Evolutionary conservation across 768 basidiomycete genomes (phyloP).

Genomic region (Lentinus brumalis): DNA sequence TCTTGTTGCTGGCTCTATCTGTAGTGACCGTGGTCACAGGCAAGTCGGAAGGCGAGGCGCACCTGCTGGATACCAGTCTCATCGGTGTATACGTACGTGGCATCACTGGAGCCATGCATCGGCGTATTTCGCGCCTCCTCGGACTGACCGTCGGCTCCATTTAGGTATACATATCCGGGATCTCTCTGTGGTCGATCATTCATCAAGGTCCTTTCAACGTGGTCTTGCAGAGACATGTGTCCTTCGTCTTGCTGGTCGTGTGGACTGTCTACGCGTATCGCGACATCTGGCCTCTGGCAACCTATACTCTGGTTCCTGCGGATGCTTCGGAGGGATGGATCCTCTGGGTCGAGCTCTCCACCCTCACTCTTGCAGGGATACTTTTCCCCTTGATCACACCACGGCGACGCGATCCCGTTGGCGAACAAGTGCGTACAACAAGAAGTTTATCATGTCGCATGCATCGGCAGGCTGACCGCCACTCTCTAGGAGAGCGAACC

Average conservation of each 20-base stretch:
- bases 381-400: slow-evolving; percentile 34
- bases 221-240: slow-evolving; percentile 24
- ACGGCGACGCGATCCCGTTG: slow-evolving; percentile 1
- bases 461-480: no score
- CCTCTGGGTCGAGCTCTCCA: slow-evolving; percentile 36
- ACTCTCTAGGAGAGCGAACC: slow-evolving; percentile 7
- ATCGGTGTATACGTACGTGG: slow-evolving; percentile 18
- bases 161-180: no score
- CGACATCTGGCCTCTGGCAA: slow-evolving; percentile 38
- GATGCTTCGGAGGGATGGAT: slow-evolving; percentile 33
- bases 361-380: slow-evolving; percentile 35
- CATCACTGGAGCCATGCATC: slow-evolving; percentile 8
- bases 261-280: slow-evolving; percentile 36
- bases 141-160: no score
- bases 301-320: slow-evolving; percentile 32
- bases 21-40: slow-evolving; percentile 30
- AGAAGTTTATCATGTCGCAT: no score
- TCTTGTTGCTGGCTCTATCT: slow-evolving; percentile 35
- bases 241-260: slow-evolving; percentile 32
- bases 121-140: no score
- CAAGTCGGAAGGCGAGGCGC: background rate
- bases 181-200: no score
- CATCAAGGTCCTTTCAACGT: no score
- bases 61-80: slow-evolving; percentile 34
- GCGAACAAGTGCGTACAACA: no score